Percentiles rank a stretch among this genome's conserved stretches.
Conservation (phyloP, 1,284 basidiomycete species). For the Mycena sp. region DNA sequence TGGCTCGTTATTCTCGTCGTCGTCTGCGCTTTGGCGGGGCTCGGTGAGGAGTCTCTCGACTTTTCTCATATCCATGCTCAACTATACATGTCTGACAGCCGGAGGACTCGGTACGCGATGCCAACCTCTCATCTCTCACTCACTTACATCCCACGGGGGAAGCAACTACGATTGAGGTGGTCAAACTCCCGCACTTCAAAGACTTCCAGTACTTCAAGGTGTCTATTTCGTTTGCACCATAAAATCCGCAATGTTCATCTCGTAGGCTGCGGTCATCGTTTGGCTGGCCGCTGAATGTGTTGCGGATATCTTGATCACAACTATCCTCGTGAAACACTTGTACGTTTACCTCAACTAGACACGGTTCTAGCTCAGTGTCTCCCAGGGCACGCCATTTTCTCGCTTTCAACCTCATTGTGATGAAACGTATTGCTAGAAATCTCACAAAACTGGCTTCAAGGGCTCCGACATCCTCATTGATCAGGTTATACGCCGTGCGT, state of each 20-base stretch:
- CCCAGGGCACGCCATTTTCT: no score
- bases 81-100: not conserved
- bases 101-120: slow-evolving; percentile 14
- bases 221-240: not conserved
- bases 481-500: slow-evolving; percentile 16
- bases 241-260: not conserved
- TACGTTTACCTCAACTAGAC: not conserved
- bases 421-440: not conserved
- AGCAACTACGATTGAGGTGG: slow-evolving; percentile 18
- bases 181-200: slow-evolving; percentile 5
- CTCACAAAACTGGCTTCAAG: slow-evolving; percentile 12
- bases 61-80: not conserved
- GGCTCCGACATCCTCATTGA: slow-evolving; percentile 17
- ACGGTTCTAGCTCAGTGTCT: not conserved
- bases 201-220: slow-evolving; percentile 28
- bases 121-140: not conserved
- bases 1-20: slow-evolving; percentile 11
- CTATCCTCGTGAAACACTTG: slow-evolving; percentile 15
- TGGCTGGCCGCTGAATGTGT: slow-evolving; percentile 20
- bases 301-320: slow-evolving; percentile 23
- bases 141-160: not conserved
- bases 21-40: not conserved
- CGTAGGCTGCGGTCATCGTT: slow-evolving; percentile 24
- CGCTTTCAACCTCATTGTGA: no score
- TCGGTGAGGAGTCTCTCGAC: not conserved